Percentiles rank a stretch among this genome's conserved stretches.
These are phyloP conservation scores for Penicillium desertorum DNA, from an alignment of 495 filamentous ascomycete species.

Conservation along the genomic window DNA sequence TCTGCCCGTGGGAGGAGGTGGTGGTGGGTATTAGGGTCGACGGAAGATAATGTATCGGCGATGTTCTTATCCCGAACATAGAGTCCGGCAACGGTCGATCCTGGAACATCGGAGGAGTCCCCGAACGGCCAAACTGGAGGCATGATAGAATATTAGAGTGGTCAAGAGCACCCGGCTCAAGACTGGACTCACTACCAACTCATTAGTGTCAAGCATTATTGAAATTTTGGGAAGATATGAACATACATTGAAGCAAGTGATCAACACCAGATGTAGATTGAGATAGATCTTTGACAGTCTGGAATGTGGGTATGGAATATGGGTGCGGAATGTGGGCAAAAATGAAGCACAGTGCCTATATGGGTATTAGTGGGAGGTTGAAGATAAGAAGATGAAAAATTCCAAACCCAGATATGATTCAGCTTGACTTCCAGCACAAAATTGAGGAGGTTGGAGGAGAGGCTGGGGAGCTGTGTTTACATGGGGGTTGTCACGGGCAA, in stretches of 20 bases:
- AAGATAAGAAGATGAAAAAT: slow-evolving; percentile 11
- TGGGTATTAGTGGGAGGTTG: slow-evolving; percentile 9
- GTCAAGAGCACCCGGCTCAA: slow-evolving; percentile 45
- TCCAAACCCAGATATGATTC: slow-evolving; percentile 16
- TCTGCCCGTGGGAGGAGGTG: slow-evolving; percentile 26
- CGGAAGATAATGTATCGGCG: slow-evolving; percentile 8
- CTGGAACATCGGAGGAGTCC: slow-evolving; percentile 32
- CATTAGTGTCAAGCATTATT: slow-evolving; percentile 17
- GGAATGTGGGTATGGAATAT: slow-evolving; percentile 10
- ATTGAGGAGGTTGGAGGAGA: slow-evolving; percentile 49
- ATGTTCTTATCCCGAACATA: slow-evolving; percentile 16
- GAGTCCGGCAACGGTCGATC: slow-evolving; percentile 8
- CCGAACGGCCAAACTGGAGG: slow-evolving; percentile 33
- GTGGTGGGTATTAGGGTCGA: slow-evolving; percentile 17
- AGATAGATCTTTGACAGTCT: slow-evolving; percentile 4
- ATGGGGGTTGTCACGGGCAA: slow-evolving; percentile 27
- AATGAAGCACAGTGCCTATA: slow-evolving; percentile 1
- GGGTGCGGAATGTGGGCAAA: slow-evolving; percentile 7
- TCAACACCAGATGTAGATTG: slow-evolving; percentile 16
- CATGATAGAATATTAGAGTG: slow-evolving; percentile 30
- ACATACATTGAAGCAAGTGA: slow-evolving; percentile 20
- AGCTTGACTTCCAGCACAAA: slow-evolving; percentile 19
- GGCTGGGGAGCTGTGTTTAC: slow-evolving; percentile 43
- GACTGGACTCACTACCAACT: slow-evolving; percentile 30
- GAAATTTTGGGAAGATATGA: not conserved